Conservation (phyloP, 495 filamentous ascomycete genomes). For the Lasiosphaeria hispida region DNA sequence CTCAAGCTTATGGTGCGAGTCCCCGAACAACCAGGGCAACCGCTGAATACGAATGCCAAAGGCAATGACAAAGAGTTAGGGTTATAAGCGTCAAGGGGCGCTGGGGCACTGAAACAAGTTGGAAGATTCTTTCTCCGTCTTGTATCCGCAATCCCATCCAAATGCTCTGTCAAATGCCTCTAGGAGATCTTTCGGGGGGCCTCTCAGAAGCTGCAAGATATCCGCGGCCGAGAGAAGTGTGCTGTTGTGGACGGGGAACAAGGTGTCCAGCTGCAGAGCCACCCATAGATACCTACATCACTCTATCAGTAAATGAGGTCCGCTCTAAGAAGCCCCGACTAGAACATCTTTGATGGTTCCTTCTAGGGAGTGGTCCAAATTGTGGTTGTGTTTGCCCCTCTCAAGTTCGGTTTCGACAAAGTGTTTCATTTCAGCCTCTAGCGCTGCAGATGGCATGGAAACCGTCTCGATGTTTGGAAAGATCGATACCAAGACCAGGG, state of each 20-base stretch:
- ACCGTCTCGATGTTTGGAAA: background rate
- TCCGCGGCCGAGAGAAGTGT: background rate
- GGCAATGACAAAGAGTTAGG: too few species aligned
- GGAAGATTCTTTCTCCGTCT: slow-evolving; percentile 2
- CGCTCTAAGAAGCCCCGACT: background rate
- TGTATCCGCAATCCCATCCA: background rate
- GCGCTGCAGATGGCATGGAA: background rate
- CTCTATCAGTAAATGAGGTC: background rate
- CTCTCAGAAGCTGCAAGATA: background rate
- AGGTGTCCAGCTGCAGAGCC: background rate
- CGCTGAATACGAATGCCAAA: too few species aligned
- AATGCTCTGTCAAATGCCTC: background rate
- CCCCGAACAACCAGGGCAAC: too few species aligned
- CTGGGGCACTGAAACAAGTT: background rate
- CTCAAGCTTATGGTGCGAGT: too few species aligned
- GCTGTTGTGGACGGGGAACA: background rate
- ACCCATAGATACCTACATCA: slow-evolving; percentile 10
- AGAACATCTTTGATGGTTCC: background rate
- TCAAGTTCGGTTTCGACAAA: background rate
- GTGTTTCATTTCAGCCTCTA: background rate
- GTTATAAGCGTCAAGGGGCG: background rate
- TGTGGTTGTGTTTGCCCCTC: background rate
- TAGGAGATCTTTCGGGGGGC: background rate
- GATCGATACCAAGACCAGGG: background rate
- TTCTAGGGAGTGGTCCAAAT: background rate